Evolutionary conservation across 306 rosid genomes (phyloP), one percentile per base, ranked within the genome.

Genomic region (Sphenostylis stenocarpa): DNA sequence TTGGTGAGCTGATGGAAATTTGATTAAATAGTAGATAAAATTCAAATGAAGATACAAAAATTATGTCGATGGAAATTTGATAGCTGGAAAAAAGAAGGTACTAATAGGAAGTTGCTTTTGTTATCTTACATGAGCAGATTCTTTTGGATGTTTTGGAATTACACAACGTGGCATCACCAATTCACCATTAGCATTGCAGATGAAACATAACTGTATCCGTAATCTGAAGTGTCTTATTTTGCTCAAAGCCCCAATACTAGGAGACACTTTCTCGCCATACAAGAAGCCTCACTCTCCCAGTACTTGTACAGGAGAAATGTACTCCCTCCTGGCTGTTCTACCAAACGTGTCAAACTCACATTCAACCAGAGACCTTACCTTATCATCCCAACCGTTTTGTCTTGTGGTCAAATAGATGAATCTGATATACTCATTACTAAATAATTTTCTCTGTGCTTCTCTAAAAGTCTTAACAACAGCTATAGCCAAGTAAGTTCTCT

Each of bases 1-100:
- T 67, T 87, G 88, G 92, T 91, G 73, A 89, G 53, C 51, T 38
- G 60, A 44, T 72, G 58, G 14, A 55, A 76, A 82, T 44, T 36
- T 38, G 36, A 49, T 51, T n/a, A 17, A 72, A 21, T 38, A 60
- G 56, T 39, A n/a, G 41, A 70, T 49, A 13, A 6, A 26, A 47
- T 66, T 68, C 51, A 66, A 51, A 31, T 23, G 20, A 52, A 64
- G 47, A 73, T 60, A 21, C 20, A 20, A 39, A 11, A 1, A 13
- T 19, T 65, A 38, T 31, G 12, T 65, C 2, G 10, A 65, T 65
- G 33, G 33, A 39, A 57, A 26, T 26, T 57, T 24, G 64, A 57
- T 57, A 13, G 33, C n/a, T 10, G 5, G 63, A 38, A 56, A 55
- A 56, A 20, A 24, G n/a, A 56, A 56, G 9, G 34, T 23, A 24